Evolutionary conservation across 345 rosid species (phyloP).

Genomic region (Eucalyptus erythrocorys): DNA sequence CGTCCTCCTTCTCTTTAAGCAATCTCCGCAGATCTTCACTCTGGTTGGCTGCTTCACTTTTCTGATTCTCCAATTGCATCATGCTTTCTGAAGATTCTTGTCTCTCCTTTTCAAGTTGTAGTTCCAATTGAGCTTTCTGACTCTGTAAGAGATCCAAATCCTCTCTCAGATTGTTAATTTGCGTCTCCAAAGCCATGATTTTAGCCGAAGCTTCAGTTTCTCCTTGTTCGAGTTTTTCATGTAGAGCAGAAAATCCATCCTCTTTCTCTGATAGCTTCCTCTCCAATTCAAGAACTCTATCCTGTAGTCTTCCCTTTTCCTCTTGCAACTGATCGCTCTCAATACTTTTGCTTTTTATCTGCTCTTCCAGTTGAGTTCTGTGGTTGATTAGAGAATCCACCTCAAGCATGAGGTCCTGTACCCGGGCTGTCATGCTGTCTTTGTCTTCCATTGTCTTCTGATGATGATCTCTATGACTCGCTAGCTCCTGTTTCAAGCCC

Average conservation of each 20-base stretch:
- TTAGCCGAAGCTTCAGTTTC: slow-evolving; percentile 25
- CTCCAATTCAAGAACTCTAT: slow-evolving; percentile 22
- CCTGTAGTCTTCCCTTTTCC: slow-evolving; percentile 13
- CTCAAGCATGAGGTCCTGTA: slow-evolving; percentile 22
- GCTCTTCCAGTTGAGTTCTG: slow-evolving; percentile 36
- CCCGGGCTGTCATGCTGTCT: slow-evolving; percentile 19
- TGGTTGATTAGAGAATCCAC: slow-evolving; percentile 27
- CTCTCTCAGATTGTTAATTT: slow-evolving; percentile 26
- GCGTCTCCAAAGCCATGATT: slow-evolving; percentile 21
- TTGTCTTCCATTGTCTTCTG: slow-evolving; percentile 29
- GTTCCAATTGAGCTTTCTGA: slow-evolving; percentile 23
- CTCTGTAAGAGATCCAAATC: slow-evolving; percentile 35
- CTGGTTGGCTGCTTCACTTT: slow-evolving; percentile 12
- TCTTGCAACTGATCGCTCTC: slow-evolving; percentile 21
- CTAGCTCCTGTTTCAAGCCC: slow-evolving; percentile 26
- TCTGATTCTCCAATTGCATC: slow-evolving; percentile 27
- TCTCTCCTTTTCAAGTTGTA: slow-evolving; percentile 41
- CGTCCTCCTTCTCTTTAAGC: slow-evolving; percentile 28
- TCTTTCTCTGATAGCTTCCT: slow-evolving; percentile 17
- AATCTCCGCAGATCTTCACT: slow-evolving; percentile 35
- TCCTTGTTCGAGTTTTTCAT: background rate
- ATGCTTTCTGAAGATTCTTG: slow-evolving; percentile 29
- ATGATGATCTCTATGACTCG: slow-evolving; percentile 16
- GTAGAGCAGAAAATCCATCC: slow-evolving; percentile 12
- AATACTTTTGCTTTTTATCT: slow-evolving; percentile 12